These are phyloP conservation scores for Neofusicoccum laricinum DNA, from an alignment of 2,329 filamentous ascomycete genomes.

Conservation along the genomic window DNA sequence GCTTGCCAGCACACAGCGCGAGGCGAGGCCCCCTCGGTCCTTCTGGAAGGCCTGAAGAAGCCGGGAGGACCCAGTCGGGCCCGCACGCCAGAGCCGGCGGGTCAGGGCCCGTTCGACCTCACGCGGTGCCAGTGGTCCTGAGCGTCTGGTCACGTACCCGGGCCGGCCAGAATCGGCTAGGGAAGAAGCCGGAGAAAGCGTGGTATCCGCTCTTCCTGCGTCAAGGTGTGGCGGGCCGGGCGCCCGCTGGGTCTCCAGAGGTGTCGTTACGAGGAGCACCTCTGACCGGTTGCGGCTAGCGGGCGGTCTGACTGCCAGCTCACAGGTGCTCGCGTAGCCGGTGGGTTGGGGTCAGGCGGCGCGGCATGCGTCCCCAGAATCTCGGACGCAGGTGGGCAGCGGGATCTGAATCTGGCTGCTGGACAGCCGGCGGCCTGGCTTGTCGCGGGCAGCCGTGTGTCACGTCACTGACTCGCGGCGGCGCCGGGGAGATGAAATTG, in stretches of 20 bases:
- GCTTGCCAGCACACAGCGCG: conserved; percentile 16
- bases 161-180: neutral
- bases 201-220: conserved; percentile 8
- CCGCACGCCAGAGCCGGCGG: neutral
- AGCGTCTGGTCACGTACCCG: conserved; percentile 1
- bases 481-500: neutral
- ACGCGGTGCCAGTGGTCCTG: conserved; percentile 1
- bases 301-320: conserved; percentile 10
- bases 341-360: conserved; percentile 7
- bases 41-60: conserved; percentile 15
- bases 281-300: conserved; percentile 12
- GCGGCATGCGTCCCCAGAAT: conserved; percentile 5
- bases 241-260: neutral
- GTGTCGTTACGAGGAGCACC: neutral
- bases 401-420: conserved; percentile 7
- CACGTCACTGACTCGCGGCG: conserved; percentile 11
- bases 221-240: conserved; percentile 8
- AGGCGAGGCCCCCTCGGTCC: conserved; percentile 16
- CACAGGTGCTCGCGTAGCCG: conserved; percentile 6
- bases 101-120: neutral
- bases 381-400: neutral
- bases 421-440: conserved; percentile 3
- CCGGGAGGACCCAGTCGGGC: conserved; percentile 14
- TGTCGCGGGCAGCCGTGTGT: conserved; percentile 1
- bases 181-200: neutral